A percentile compares a stretch with the other conserved stretches of the same genome.
Conservation (phyloP, 2,329 filamentous ascomycete species). For the Penicillium griseofulvum region DNA sequence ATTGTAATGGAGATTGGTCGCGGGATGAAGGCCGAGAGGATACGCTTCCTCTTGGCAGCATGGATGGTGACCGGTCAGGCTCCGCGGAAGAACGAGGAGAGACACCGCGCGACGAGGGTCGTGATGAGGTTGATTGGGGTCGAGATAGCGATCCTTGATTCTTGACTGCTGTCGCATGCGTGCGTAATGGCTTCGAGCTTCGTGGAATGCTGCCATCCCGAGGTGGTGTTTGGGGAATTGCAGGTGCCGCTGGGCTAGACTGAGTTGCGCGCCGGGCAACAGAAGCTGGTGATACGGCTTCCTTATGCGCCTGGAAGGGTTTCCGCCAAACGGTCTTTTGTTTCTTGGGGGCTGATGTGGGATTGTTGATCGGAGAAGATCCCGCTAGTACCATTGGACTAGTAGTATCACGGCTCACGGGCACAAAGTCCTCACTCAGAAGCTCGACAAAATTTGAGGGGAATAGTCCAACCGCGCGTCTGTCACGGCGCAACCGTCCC, state of each 20-base stretch:
- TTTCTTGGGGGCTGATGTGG: slow-evolving; percentile 55
- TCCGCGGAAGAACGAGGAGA: slow-evolving; percentile 28
- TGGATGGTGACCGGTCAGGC: slow-evolving; percentile 19
- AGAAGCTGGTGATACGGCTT: slow-evolving; percentile 43
- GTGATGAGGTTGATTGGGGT: slow-evolving; percentile 33
- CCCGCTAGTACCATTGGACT: slow-evolving; percentile 56
- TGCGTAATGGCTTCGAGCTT: slow-evolving; percentile 35
- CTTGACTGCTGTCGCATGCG: slow-evolving; percentile 40
- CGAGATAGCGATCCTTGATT: slow-evolving; percentile 37
- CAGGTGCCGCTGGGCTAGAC: slow-evolving; percentile 37
- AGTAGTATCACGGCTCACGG: slow-evolving; percentile 51
- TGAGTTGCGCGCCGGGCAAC: slow-evolving; percentile 30
- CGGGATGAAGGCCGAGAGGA: slow-evolving; percentile 27
- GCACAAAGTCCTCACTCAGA: slow-evolving; percentile 79
- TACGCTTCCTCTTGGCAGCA: slow-evolving; percentile 16
- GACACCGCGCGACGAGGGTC: slow-evolving; percentile 27
- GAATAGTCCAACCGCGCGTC: slow-evolving; percentile 86
- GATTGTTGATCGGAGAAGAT: slow-evolving; percentile 43
- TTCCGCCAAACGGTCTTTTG: slow-evolving; percentile 60
- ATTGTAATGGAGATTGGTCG: slow-evolving; percentile 22
- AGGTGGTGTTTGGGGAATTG: slow-evolving; percentile 37
- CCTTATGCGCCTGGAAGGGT: slow-evolving; percentile 63
- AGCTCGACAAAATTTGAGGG: slow-evolving; percentile 97
- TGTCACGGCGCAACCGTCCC: slow-evolving; percentile 83
- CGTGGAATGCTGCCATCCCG: slow-evolving; percentile 34